A percentile compares a stretch with the other conserved stretches of the same genome.
Conservation (phyloP, 2,329 filamentous ascomycete species). For the Curvularia verruculosa region DNA sequence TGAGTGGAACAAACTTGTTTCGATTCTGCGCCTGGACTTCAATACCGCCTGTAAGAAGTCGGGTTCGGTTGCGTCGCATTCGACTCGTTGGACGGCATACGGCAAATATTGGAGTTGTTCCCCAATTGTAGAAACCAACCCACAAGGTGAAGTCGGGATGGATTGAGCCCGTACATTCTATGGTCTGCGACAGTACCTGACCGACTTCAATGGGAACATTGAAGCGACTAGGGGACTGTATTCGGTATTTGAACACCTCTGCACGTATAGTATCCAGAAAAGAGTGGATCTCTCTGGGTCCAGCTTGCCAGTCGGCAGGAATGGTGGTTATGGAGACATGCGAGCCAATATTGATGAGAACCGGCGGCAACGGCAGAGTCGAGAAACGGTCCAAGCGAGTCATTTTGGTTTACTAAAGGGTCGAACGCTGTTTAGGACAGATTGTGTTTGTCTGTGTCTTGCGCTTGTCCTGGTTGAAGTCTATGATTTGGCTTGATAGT, state of each 20-base stretch:
- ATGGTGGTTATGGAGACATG: not conserved
- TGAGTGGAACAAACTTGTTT: slow-evolving; percentile 4
- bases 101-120: not conserved
- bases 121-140: slow-evolving; percentile 18
- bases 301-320: slow-evolving; percentile 3
- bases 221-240: slow-evolving; percentile 15
- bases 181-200: slow-evolving; percentile 1
- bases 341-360: not conserved
- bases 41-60: not conserved
- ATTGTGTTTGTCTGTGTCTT: not conserved
- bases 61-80: not conserved
- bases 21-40: not conserved
- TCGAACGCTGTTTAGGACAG: not conserved
- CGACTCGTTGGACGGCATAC: slow-evolving; percentile 1
- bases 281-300: slow-evolving; percentile 4
- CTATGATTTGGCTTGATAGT: not conserved
- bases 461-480: not conserved
- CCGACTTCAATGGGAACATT: slow-evolving; percentile 5
- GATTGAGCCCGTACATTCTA: too few species aligned
- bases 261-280: slow-evolving; percentile 13
- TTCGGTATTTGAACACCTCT: slow-evolving; percentile 12
- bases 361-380: too few species aligned
- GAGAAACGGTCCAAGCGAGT: too few species aligned
- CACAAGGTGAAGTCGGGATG: not conserved
- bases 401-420: not conserved